phyloP scores from a whole-genome alignment of 176 grass and related monocot genomes.

The Phragmites australis region DNA sequence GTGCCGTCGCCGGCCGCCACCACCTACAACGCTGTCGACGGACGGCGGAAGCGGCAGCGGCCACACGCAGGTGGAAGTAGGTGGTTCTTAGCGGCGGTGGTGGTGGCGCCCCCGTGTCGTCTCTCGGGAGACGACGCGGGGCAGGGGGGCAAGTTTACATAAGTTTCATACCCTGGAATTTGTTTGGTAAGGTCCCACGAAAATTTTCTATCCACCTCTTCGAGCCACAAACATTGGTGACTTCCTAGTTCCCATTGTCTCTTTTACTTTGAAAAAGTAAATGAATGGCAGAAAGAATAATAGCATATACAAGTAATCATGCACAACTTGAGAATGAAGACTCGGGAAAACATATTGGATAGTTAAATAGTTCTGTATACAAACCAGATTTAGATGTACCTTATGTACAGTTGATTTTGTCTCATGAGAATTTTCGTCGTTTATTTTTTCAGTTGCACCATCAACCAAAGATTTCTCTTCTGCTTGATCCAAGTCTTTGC shows the following conservation, averaged over 20 bases:
- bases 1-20: no score
- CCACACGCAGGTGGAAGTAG: no score
- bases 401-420: slow-evolving; percentile 66
- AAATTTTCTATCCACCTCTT: background rate
- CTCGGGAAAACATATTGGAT: slow-evolving; percentile 1
- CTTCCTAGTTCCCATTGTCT: background rate
- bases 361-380: slow-evolving; percentile 6
- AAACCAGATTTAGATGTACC: slow-evolving; percentile 46
- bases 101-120: no score
- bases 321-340: background rate
- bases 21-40: no score
- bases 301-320: background rate
- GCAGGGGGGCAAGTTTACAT: no score
- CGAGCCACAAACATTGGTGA: background rate
- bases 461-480: slow-evolving; percentile 27
- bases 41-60: no score
- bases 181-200: background rate
- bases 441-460: slow-evolving; percentile 40
- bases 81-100: no score
- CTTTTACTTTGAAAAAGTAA: background rate
- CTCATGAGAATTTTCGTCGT: slow-evolving; percentile 36
- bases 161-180: no score
- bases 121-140: no score
- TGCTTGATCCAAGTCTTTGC: slow-evolving; percentile 4
- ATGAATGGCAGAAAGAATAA: background rate